Evolutionary conservation across 805 yeast species (phyloP), one percentile per base, ranked within the genome.

Genomic region (Candida chilensis): DNA sequence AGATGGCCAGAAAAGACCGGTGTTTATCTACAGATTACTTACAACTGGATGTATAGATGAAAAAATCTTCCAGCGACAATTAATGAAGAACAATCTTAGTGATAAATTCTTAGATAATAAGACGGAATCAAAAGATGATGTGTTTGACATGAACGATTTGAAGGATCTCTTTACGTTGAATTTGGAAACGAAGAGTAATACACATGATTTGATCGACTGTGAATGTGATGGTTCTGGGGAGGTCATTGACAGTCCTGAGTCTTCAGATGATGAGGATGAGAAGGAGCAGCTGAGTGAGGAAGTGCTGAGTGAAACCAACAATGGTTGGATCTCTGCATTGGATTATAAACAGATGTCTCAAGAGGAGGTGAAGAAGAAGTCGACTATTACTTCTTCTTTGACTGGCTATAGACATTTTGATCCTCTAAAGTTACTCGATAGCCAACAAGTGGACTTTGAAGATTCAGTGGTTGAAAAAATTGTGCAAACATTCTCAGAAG

Each of bases 21-120:
- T 87, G 8, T 79, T 60, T 47, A 77, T 90, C 18, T 92, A 92
- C 47, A 65, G 98, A 40, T 52, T 92, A 13, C 55, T 92, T 26
- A 81, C 95, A 0, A 76, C 94, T 0, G 98, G 97, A 0, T 76
- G 88, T 32, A 81, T 87, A 20, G 98, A 92, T 49, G 98, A 92
- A 49, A 90, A 88, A 55, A 88, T 92, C 3, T 78, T 82, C 36
- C 97, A 92, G 49, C 62, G 98, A 13, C 98, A 92, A 51, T 57
- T 88, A 32, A 78, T 85, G 64, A 92, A 92, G 50, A 73, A 62
- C 32, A 87, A 79, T 31, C 55, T 90, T 29, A 82, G 95, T 28
- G 78, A 78, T 37, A 75, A 74, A 39, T 80, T 90, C 41, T 17
- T 8, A 29, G 32, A 40, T 34, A 54, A 57, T 32, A 50, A 54